These are phyloP conservation scores for Sugiyamaella boreocaroliniensis DNA, from an alignment of 805 yeast species.

Conservation along the genomic window DNA sequence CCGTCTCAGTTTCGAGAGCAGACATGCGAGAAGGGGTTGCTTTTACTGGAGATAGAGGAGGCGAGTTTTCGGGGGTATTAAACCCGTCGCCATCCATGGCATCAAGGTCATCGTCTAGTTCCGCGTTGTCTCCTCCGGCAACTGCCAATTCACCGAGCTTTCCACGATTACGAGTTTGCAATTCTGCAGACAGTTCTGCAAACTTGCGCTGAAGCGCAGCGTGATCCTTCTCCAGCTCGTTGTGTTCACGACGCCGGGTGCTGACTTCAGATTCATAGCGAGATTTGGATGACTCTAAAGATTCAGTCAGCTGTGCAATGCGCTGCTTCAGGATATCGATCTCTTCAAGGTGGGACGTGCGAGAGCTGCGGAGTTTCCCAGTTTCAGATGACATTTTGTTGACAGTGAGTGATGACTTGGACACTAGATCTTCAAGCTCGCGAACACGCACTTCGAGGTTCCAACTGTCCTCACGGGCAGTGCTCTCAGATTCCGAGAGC, in stretches of 20 bases:
- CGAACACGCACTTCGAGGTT: conserved; percentile 31
- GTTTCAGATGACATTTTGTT: conserved; percentile 23
- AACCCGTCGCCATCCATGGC: conserved; percentile 14
- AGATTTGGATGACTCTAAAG: conserved; percentile 18
- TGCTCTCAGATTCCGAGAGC: conserved; percentile 21
- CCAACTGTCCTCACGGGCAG: conserved; percentile 33
- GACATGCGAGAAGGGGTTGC: conserved; percentile 28
- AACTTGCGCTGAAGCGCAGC: conserved; percentile 16
- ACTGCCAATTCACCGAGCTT: not conserved
- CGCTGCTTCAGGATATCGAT: conserved; percentile 26
- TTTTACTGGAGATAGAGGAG: conserved; percentile 31
- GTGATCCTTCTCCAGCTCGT: conserved; percentile 23
- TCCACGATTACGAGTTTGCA: conserved; percentile 5
- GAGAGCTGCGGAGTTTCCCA: conserved; percentile 18
- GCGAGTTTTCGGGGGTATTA: conserved; percentile 25
- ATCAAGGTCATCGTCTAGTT: conserved; percentile 6
- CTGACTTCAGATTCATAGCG: conserved; percentile 24
- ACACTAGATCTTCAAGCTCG: conserved; percentile 21
- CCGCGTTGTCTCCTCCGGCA: not conserved
- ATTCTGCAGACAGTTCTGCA: conserved; percentile 19
- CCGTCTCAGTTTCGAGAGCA: conserved; percentile 56
- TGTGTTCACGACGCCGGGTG: conserved; percentile 18
- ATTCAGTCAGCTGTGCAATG: conserved; percentile 25
- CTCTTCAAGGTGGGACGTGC: conserved; percentile 22
- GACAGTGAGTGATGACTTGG: conserved; percentile 20